Base-by-base conservation (phyloP, 441 rosid species). In the Manihot esculenta region DNA sequence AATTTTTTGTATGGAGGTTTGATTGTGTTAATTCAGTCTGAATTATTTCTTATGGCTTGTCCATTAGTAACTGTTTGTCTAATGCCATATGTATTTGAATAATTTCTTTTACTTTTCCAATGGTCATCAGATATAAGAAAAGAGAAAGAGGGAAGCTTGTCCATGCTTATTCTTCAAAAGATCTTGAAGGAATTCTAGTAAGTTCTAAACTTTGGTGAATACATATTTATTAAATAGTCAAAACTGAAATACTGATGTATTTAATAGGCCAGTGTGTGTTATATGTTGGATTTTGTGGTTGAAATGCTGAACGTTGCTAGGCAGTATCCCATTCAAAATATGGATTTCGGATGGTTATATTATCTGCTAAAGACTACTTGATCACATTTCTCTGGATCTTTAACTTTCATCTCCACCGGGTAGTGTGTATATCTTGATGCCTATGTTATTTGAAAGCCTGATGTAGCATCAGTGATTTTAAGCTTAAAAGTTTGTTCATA, bases 151-250 rank as follows among this genome's bases (percentile, higher is more conserved):
- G 92, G 77, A 96, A 96, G 88, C 89, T 76, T 82, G 99, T 93
- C 47, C 80, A 78, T 62, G 83, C 89, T 33, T 96, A 93, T 83
- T 88, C 99, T 26, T 82, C 86, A 1, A 87, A 86, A 76, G 99
- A 96, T 84, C 97, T 96, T 70, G 92, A 87, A 79, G 98, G 98
- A 74, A 96, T 96, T 78, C 82, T 96, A 50, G 99, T 95, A 84
- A 79, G 93, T 81, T 77, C 23, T 55, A 14, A 77, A 21, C 47
- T 17, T 68, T 33, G n/a, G 33, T 42, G 7, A 18, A 23, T 42
- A 4, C 7, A 30, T 47, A 7, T 42, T 58, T 38, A 26, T 41
- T 17, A 20, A 27, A 59, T 17, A 21, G 48, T 50, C n/a, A 15
- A 35, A 49, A 49, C 41, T 10, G 14, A 33, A 24, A 18, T 18